Evolutionary conservation across 352 stramenopile species (phyloP), one percentile per base, ranked within the genome.

Genomic region (Globisporangium splendens): DNA sequence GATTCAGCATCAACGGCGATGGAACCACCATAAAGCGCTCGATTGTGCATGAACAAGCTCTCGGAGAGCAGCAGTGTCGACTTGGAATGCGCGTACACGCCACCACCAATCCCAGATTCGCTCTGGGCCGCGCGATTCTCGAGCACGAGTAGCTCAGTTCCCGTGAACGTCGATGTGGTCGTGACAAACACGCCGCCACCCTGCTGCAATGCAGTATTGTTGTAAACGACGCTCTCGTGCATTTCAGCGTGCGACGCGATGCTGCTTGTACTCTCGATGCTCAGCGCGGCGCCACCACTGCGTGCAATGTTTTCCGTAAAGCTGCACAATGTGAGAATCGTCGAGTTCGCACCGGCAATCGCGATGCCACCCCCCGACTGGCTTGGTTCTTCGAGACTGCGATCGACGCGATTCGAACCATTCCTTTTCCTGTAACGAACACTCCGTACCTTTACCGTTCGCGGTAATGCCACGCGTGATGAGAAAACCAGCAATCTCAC

Each of bases 11-110:
- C 46, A 14, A 50, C 65, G n/a, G 63, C 57, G 39, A 82, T 65
- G 4, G 68, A 66, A 0, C 73, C 65, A 24, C 73, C 73, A 39
- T 57, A 57, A 3, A 55, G 43, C 28, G 70, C 73, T 13, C 61
- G 47, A 55, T 82, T 82, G 4, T 54, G 63, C 7, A 77, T 49
- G 24, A 79, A 68, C 50, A 75, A 48, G 38, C 70, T 79, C 5
- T 38, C 64, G 5, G 68, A 53, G 22, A 69, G 42, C n/a, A 35
- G 49, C 1, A 62, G 38, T 0, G 14, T 43, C 2, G 68, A 49
- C 39, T 38, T 6, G 14, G 50, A 33, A 35, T 66, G 59, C 7
- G 42, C 21, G 35, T 66, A 56, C 2, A 77, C 28, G 3, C 70
- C 73, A 21, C 72, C 72, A 10, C 72, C 72, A 2, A 50, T 56